phyloP scores from a whole-genome alignment of 257 asterid species.

The Datura wrightii region DNA sequence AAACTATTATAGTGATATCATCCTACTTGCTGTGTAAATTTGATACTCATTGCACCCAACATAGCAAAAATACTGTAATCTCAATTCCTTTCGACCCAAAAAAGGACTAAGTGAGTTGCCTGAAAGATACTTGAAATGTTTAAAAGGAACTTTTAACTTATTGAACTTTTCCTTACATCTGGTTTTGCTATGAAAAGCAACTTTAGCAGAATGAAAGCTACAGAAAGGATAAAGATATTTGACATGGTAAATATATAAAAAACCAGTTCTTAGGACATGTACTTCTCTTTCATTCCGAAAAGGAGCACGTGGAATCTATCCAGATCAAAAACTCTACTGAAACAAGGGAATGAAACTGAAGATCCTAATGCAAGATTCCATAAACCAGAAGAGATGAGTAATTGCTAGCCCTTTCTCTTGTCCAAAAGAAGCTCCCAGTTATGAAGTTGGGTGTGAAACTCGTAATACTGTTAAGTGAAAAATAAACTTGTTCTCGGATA shows the following conservation, averaged over 20 bases:
- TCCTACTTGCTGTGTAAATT: conserved; percentile 13
- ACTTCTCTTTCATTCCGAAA: neutral
- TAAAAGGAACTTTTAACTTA: neutral
- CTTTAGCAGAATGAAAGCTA: neutral
- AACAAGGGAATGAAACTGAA: neutral
- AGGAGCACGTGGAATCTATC: neutral
- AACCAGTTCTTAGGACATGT: neutral
- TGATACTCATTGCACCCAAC: neutral
- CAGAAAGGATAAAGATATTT: neutral
- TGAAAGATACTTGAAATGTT: neutral
- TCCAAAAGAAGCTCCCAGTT: neutral
- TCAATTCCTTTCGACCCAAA: neutral
- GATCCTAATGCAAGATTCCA: neutral
- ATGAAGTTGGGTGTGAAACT: conserved; percentile 13
- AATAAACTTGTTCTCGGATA: neutral
- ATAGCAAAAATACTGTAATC: neutral
- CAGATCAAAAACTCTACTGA: neutral
- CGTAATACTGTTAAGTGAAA: neutral
- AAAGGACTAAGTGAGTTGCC: neutral
- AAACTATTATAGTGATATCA: neutral
- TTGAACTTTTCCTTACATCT: neutral
- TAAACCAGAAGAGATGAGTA: neutral
- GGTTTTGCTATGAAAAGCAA: neutral
- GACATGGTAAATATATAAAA: neutral
- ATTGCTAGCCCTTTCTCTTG: neutral